Evolutionary conservation across 345 rosid species (phyloP).

Genomic region (Noccaea bulbosa): DNA sequence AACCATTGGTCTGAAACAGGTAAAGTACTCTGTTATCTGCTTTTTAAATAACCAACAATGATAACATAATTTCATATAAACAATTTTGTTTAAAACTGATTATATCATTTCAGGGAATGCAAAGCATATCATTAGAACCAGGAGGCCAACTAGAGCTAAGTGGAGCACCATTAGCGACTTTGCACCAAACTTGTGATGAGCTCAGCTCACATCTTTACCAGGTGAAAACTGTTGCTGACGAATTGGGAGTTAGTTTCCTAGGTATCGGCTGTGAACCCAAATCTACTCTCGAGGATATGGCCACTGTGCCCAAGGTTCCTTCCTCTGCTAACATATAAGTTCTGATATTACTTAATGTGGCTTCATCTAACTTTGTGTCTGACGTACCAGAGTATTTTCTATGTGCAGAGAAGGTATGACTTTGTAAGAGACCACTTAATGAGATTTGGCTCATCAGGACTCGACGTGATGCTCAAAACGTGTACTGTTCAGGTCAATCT

Average conservation of each 20-base stretch:
- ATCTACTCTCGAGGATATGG: conserved; percentile 64
- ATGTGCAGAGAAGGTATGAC: conserved; percentile 77
- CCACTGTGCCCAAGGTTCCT: conserved; percentile 86
- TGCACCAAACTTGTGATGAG: conserved; percentile 96
- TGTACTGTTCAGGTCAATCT: conserved; percentile 86
- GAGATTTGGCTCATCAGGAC: conserved; percentile 69
- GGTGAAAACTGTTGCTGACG: conserved; percentile 88
- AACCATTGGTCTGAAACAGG: conserved; percentile 85
- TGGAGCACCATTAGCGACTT: conserved; percentile 91
- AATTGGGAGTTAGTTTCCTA: conserved; percentile 87
- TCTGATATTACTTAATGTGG: conserved; percentile 15
- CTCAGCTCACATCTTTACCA: conserved; percentile 90
- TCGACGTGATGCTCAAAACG: conserved; percentile 77
- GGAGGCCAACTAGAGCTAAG: conserved; percentile 97
- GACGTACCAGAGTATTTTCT: background rate
- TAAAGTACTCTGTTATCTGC: conserved; percentile 24
- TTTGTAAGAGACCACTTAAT: conserved; percentile 78
- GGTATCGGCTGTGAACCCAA: conserved; percentile 92
- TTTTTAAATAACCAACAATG: background rate
- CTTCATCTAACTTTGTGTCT: background rate
- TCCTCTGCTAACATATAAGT: background rate
- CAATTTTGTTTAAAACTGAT: background rate
- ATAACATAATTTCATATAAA: background rate
- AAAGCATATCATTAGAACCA: conserved; percentile 89
- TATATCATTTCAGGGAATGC: conserved; percentile 61